Evolutionary conservation across 495 filamentous ascomycete species (phyloP).

Genomic region (Beverwykella pulmonaria): DNA sequence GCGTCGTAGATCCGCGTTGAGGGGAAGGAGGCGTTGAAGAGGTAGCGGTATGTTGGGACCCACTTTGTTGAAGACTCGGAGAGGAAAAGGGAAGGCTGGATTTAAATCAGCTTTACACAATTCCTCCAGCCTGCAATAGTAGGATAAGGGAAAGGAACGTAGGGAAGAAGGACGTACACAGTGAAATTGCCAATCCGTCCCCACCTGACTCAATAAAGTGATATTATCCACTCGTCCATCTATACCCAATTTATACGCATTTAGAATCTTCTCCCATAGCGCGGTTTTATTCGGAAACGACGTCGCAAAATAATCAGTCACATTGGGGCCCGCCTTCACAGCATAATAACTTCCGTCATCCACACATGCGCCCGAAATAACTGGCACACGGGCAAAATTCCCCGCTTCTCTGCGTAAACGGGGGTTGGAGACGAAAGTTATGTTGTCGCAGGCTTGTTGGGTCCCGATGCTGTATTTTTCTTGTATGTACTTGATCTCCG

Average conservation of each 20-base stretch:
- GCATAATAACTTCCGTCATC: conserved; percentile 40
- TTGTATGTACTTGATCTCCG: conserved; percentile 32
- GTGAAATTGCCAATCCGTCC: conserved; percentile 25
- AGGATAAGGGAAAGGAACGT: neutral
- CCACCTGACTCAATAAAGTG: conserved; percentile 8
- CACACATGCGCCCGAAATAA: conserved; percentile 38
- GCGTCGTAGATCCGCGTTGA: conserved; percentile 9
- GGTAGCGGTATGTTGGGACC: conserved; percentile 23
- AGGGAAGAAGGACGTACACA: conserved; percentile 15
- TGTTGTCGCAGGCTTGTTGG: conserved; percentile 37
- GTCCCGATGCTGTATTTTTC: conserved; percentile 29
- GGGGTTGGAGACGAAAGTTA: conserved; percentile 37
- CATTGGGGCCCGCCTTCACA: neutral
- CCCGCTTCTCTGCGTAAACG: conserved; percentile 16
- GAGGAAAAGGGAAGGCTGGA: conserved; percentile 12
- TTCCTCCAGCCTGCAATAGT: neutral
- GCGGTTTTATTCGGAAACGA: conserved; percentile 1
- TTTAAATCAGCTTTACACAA: neutral
- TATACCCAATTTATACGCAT: conserved; percentile 3
- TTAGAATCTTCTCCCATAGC: neutral
- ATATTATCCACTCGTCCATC: conserved; percentile 7
- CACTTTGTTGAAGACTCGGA: conserved; percentile 3
- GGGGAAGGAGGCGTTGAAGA: conserved; percentile 25
- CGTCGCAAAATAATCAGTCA: neutral
- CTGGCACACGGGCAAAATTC: conserved; percentile 37